Evolutionary conservation across 345 rosid species (phyloP).

Genomic region (Trapa incisa): DNA sequence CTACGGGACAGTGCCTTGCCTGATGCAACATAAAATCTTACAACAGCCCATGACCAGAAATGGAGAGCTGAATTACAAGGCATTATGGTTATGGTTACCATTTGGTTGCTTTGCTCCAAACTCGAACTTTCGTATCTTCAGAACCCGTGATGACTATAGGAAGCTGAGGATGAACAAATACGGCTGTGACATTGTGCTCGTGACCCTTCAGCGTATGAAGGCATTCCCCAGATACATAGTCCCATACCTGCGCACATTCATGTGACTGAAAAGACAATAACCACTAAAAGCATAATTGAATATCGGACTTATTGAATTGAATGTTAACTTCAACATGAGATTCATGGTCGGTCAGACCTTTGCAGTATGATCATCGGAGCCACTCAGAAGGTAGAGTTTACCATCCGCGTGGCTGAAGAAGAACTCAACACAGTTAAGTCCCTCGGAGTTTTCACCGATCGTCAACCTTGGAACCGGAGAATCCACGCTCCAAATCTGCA

Average conservation of each 20-base stretch:
- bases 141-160: conserved; percentile 46
- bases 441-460: conserved; percentile 17
- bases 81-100: conserved; percentile 5
- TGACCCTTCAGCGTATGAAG: conserved; percentile 39
- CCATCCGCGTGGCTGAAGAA: not conserved
- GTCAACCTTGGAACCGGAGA: conserved; percentile 13
- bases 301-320: too few relatives aligned
- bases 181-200: conserved; percentile 43
- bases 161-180: conserved; percentile 42
- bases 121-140: conserved; percentile 42
- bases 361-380: conserved; percentile 23
- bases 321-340: not conserved
- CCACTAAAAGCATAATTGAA: too few relatives aligned
- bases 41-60: too few relatives aligned
- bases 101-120: conserved; percentile 42
- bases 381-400: conserved; percentile 15
- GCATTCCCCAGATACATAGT: conserved; percentile 40
- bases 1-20: too few relatives aligned
- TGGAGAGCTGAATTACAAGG: too few relatives aligned
- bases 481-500: conserved; percentile 27
- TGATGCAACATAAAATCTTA: too few relatives aligned
- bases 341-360: conserved; percentile 11
- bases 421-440: conserved; percentile 22
- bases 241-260: conserved; percentile 32
- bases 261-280: not conserved